Percentiles rank a stretch among this genome's conserved stretches.
These are phyloP conservation scores for Alternaria angustiovoidea DNA, from an alignment of 2,329 filamentous ascomycete species.

Conservation along the genomic window DNA sequence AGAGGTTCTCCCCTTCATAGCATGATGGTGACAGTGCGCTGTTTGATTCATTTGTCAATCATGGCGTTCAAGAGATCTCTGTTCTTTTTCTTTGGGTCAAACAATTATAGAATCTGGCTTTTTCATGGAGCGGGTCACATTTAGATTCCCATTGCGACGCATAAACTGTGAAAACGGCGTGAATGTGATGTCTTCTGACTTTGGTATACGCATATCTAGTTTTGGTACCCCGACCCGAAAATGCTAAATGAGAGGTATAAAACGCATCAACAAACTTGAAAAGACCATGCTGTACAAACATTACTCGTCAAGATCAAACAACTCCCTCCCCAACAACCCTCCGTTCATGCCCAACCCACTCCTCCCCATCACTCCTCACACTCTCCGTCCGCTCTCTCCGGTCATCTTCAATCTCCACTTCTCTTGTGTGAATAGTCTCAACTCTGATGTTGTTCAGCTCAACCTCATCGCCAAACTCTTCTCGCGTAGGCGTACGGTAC, in stretches of 20 bases:
- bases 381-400: slow-evolving; percentile 2
- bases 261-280: not conserved
- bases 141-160: not conserved
- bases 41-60: not conserved
- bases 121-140: not conserved
- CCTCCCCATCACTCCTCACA: not conserved
- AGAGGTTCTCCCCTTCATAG: not conserved
- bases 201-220: not conserved
- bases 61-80: not conserved
- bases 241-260: not conserved
- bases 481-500: not conserved
- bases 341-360: slow-evolving; percentile 4
- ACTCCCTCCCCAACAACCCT: not conserved
- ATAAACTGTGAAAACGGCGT: not conserved
- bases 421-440: slow-evolving; percentile 19
- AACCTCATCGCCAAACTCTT: slow-evolving; percentile 22
- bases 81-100: not conserved
- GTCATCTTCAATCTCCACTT: slow-evolving; percentile 19
- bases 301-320: not conserved
- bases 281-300: not conserved
- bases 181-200: not conserved
- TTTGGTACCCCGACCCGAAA: not conserved
- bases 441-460: slow-evolving; percentile 30
- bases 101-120: not conserved
- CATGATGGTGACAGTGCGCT: not conserved